Evolutionary conservation across 208 protist species (phyloP).

Genomic region (Leishmania guyanensis): DNA sequence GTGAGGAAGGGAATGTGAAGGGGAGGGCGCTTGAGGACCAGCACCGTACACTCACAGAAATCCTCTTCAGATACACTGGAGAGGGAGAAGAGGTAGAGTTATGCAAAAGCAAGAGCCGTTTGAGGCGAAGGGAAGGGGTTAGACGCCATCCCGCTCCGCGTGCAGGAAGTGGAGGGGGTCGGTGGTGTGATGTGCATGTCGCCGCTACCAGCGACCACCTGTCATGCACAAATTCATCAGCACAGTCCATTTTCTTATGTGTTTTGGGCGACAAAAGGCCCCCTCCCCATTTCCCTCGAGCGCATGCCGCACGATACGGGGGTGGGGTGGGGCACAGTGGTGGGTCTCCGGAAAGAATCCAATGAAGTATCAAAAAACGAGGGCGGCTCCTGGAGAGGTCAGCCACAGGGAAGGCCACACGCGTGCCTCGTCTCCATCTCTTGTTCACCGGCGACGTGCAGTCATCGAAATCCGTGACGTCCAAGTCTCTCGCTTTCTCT

Average conservation of each 20-base stretch:
- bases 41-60: background rate
- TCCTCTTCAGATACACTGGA: background rate
- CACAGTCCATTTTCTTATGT: background rate
- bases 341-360: background rate
- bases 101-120: background rate
- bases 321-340: background rate
- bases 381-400: background rate
- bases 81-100: background rate
- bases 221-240: background rate
- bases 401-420: background rate
- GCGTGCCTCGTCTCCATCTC: background rate
- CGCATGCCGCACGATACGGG: background rate
- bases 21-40: background rate
- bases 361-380: background rate
- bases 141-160: background rate
- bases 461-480: background rate
- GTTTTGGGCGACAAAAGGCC: background rate
- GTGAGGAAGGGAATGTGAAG: background rate
- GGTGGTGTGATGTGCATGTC: background rate
- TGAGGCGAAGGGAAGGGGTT: background rate
- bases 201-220: background rate
- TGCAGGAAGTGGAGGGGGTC: background rate
- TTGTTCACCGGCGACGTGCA: background rate
- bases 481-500: background rate
- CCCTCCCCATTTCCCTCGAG: background rate